Evolutionary conservation across 2,329 filamentous ascomycete genomes (phyloP).

Genomic region (Coccinonectria pachysandricola): DNA sequence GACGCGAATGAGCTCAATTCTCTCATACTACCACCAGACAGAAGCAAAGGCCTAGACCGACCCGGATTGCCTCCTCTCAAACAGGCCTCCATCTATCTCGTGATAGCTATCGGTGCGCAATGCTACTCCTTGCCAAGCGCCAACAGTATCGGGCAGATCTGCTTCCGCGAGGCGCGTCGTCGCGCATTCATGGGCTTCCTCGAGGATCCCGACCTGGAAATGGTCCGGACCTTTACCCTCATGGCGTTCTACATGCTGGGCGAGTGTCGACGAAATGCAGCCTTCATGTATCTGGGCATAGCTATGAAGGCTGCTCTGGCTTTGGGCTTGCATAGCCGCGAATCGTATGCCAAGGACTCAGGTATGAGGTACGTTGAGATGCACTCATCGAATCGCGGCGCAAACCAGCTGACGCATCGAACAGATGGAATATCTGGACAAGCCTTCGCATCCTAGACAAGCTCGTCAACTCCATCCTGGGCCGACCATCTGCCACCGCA

Average conservation of each 20-base stretch:
- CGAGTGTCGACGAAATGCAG: constrained; percentile 47
- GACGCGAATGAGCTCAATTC: background rate
- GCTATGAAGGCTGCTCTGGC: constrained; percentile 44
- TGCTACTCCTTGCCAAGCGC: background rate
- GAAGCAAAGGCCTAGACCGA: background rate
- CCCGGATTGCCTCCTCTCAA: background rate
- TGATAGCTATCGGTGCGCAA: constrained; percentile 1
- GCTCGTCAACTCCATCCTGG: constrained; percentile 22
- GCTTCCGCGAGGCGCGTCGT: background rate
- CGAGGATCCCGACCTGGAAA: constrained; percentile 1
- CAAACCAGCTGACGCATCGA: constrained; percentile 15
- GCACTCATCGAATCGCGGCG: too few relatives aligned
- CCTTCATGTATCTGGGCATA: constrained; percentile 51
- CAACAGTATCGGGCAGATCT: background rate
- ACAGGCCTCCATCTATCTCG: background rate
- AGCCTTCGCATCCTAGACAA: constrained; percentile 23
- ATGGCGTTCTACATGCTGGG: constrained; percentile 63
- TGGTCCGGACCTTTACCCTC: constrained; percentile 21
- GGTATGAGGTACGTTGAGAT: background rate
- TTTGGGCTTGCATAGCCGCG: constrained; percentile 35
- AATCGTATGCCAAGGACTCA: background rate
- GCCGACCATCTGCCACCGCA: constrained; percentile 21
- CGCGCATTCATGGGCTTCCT: constrained; percentile 1
- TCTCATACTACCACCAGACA: background rate
- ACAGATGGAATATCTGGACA: constrained; percentile 21